These are phyloP conservation scores for Pinguiococcus pyrenoidosus DNA, from an alignment of 108 stramenopile species.

Conservation along the genomic window DNA sequence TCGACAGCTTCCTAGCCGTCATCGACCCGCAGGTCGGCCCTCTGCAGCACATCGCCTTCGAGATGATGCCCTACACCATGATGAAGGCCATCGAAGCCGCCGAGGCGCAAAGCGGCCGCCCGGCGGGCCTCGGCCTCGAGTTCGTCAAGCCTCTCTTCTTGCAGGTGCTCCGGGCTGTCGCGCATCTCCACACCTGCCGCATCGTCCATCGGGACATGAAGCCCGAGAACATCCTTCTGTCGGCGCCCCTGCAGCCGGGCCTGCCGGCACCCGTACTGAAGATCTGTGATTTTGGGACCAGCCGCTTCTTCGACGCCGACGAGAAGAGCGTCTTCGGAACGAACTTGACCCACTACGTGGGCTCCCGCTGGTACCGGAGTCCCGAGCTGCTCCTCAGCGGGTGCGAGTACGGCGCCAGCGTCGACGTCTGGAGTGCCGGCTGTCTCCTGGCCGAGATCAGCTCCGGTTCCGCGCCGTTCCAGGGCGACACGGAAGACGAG, in stretches of 20 bases:
- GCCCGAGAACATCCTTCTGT: conserved; percentile 32
- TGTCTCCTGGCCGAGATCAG: conserved; percentile 29
- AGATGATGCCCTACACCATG: conserved; percentile 15
- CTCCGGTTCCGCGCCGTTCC: conserved; percentile 25
- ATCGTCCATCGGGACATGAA: conserved; percentile 43
- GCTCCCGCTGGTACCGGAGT: conserved; percentile 14
- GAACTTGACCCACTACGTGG: conserved; percentile 10
- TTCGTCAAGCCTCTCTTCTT: conserved; percentile 7
- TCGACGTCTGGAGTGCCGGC: conserved; percentile 32
- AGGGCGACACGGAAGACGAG: conserved; percentile 20
- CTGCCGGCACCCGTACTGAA: neutral
- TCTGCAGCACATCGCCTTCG: conserved; percentile 4
- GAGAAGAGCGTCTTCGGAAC: neutral
- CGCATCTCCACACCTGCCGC: conserved; percentile 18
- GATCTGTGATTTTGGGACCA: neutral
- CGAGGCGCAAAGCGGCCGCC: too few relatives aligned
- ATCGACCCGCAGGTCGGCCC: neutral
- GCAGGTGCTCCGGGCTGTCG: conserved; percentile 25
- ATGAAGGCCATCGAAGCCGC: conserved; percentile 17
- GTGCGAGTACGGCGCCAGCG: conserved; percentile 9
- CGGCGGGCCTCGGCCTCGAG: conserved; percentile 7
- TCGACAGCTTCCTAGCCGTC: conserved; percentile 5
- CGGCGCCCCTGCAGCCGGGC: conserved; percentile 21
- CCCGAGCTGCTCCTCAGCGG: conserved; percentile 11
- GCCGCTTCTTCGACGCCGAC: neutral